phyloP scores from a whole-genome alignment of 306 rosid species.

The Prunus padus region DNA sequence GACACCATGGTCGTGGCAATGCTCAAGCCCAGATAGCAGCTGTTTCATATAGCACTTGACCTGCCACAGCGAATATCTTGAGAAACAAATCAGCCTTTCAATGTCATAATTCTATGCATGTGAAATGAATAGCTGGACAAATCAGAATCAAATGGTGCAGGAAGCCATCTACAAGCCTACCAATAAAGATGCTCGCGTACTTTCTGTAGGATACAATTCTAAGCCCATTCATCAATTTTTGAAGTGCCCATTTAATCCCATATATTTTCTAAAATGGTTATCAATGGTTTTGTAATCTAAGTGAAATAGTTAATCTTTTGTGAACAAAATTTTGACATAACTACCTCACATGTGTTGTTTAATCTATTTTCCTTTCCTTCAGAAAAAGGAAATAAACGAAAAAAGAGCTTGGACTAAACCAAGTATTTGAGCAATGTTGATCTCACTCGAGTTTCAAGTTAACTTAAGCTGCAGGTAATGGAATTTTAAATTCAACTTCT shows the following conservation, averaged over 20 bases:
- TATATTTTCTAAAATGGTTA: not conserved
- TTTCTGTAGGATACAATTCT: not conserved
- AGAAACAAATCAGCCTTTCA: constrained; percentile 42
- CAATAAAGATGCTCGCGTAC: not conserved
- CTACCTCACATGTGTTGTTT: not conserved
- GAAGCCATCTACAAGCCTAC: not conserved
- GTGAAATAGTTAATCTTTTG: not conserved
- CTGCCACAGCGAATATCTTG: constrained; percentile 47
- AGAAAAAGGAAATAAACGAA: not conserved
- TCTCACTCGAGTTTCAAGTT: not conserved
- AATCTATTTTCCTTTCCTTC: not conserved
- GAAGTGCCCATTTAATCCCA: not conserved
- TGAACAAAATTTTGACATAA: not conserved
- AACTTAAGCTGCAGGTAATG: not conserved
- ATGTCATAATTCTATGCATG: not conserved
- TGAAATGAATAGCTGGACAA: not conserved
- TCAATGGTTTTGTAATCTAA: not conserved
- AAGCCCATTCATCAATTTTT: not conserved
- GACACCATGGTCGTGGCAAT: constrained; percentile 83
- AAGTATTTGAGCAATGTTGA: not conserved
- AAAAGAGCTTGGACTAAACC: not conserved
- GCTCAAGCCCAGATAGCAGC: constrained; percentile 91
- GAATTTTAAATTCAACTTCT: constrained; percentile 9
- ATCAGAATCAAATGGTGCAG: constrained; percentile 3
- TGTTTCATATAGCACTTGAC: constrained; percentile 92